Base-by-base conservation (phyloP, 164 flowering plant species). In the Platanus orientalis region DNA sequence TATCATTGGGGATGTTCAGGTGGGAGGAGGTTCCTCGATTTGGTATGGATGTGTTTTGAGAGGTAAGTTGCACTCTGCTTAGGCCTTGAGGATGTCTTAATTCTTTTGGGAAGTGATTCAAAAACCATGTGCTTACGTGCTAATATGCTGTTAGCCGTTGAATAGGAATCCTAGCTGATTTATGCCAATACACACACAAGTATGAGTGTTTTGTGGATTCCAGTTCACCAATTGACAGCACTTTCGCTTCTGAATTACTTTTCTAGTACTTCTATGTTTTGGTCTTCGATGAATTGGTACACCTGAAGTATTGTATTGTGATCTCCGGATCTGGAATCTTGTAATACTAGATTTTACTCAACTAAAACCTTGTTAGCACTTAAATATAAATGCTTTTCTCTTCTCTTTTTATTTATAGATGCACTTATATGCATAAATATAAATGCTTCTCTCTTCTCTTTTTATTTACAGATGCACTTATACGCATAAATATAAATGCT, bases 21-120 rank as follows among this genome's bases (percentile, higher is more conserved):
- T 92, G 42, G 96, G 98, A 51, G 78, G 70, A 25, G 82, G 77
- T 30, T 86, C 98, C 13, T 92, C 98, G 30, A 83, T 89, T 76
- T 89, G 96, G 98, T 92, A 92, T 77, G 98, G 96, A 47, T 89
- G 93, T 69, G 95, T 92, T 62, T 73, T 92, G 69, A 80, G 96
- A 89, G 98, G 98, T 92, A 79, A 67, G 81, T 34, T 67, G 21
- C 48, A 63, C 1, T 14, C 42, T 36, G n/a, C 12, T 3, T 36
- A 36, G 42, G 10, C 1, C 0, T 36, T 7, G 7, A 36, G 42
- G 42, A 36, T 36, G 42, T 36, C 42, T 36, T 36, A 36, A 36
- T 36, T 36, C 42, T 36, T 14, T 36, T 7, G 42, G 42, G 42
- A 36, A 36, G 12, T 36, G 12, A 36, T 1, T 36, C 9, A 36